These are phyloP conservation scores for Neurospora sp. DNA, from an alignment of 495 filamentous ascomycete species.

Conservation along the genomic window DNA sequence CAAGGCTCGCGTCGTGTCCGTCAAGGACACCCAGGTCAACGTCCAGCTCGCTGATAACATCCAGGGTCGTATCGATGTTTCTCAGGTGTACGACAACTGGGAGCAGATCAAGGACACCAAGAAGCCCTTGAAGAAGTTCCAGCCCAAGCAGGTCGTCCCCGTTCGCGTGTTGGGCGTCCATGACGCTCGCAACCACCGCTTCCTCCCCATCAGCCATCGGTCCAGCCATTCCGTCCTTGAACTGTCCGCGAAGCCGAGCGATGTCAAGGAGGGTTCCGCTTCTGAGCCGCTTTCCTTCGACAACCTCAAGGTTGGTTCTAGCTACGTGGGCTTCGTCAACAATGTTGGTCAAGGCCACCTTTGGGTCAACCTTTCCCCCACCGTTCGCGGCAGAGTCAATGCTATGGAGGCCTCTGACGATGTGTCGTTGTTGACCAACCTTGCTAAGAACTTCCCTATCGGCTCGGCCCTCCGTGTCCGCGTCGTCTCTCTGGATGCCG, in stretches of 20 bases:
- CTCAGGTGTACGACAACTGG: slow-evolving; percentile 79
- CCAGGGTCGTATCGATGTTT: slow-evolving; percentile 82
- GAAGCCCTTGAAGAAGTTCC: slow-evolving; percentile 62
- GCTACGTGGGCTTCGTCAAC: slow-evolving; percentile 76
- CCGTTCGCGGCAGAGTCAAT: slow-evolving; percentile 72
- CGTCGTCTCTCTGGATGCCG: slow-evolving; percentile 64
- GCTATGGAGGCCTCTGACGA: slow-evolving; percentile 81
- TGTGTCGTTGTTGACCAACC: slow-evolving; percentile 59
- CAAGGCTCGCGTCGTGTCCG: slow-evolving; percentile 65
- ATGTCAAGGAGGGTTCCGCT: slow-evolving; percentile 35
- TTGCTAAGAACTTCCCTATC: slow-evolving; percentile 76
- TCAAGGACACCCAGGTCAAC: slow-evolving; percentile 87
- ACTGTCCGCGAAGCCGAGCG: slow-evolving; percentile 71
- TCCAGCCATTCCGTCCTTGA: slow-evolving; percentile 75
- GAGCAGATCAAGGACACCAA: slow-evolving; percentile 77
- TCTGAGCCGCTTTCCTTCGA: slow-evolving; percentile 56
- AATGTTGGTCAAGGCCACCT: slow-evolving; percentile 66
- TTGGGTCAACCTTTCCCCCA: slow-evolving; percentile 89
- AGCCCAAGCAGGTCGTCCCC: slow-evolving; percentile 54
- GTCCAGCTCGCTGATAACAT: slow-evolving; percentile 82
- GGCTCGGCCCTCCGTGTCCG: slow-evolving; percentile 75
- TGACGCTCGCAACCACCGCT: slow-evolving; percentile 81
- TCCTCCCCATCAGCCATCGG: slow-evolving; percentile 82
- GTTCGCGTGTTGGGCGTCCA: slow-evolving; percentile 81
- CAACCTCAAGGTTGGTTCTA: slow-evolving; percentile 60